phyloP scores from a whole-genome alignment of 2,329 filamentous ascomycete genomes.

The Zasmidium cellare region DNA sequence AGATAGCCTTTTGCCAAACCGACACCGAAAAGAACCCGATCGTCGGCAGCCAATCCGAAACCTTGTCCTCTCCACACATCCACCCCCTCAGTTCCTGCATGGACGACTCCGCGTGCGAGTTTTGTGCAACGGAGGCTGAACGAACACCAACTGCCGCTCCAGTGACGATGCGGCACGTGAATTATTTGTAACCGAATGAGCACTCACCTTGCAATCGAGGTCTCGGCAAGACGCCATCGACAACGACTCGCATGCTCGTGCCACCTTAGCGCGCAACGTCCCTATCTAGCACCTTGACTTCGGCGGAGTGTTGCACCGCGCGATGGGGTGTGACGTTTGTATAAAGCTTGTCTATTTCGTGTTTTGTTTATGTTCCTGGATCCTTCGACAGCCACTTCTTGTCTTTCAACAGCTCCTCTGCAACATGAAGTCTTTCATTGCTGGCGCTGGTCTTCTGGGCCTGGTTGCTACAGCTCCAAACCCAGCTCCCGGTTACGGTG shows the following conservation, averaged over 20 bases:
- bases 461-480: conserved; percentile 10
- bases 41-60: neutral
- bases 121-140: neutral
- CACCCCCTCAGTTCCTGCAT: neutral
- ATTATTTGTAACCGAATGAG: neutral
- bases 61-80: neutral
- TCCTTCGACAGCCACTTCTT: neutral
- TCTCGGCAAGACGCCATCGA: neutral
- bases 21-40: neutral
- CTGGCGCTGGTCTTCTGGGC: conserved; percentile 9
- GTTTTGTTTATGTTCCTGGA: neutral
- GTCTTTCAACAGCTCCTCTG: neutral
- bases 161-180: neutral
- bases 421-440: conserved; percentile 14
- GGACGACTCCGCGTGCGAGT: neutral
- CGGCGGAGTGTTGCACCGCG: conserved; percentile 6
- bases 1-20: neutral
- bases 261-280: neutral
- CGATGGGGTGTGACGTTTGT: conserved; percentile 4
- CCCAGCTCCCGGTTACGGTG: conserved; percentile 1
- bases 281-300: neutral
- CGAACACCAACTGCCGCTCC: neutral
- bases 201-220: neutral
- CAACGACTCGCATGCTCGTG: neutral
- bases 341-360: conserved; percentile 6